phyloP scores from a whole-genome alignment of 2,329 filamentous ascomycete species.

The Atkinsonella texensis region DNA sequence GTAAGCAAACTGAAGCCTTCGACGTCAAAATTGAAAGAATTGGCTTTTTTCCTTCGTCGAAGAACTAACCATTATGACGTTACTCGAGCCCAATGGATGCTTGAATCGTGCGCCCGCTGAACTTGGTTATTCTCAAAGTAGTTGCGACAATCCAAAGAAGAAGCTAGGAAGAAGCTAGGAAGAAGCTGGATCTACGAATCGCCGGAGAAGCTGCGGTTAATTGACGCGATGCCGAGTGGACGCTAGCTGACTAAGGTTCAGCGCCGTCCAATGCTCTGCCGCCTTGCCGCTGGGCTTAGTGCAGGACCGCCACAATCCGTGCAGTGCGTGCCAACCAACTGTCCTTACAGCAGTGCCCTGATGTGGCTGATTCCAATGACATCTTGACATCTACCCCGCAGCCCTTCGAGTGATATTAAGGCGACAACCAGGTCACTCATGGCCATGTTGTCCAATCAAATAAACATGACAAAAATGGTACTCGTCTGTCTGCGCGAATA shows the following conservation, averaged over 20 bases:
- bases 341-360: too few relatives aligned
- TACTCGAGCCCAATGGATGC: neutral
- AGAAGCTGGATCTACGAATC: neutral
- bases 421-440: too few relatives aligned
- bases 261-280: too few relatives aligned
- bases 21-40: neutral
- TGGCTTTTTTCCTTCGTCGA: too few relatives aligned
- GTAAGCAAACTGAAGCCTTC: neutral
- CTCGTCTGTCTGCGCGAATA: too few relatives aligned
- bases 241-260: neutral
- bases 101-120: neutral
- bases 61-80: slow-evolving; percentile 2
- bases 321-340: neutral
- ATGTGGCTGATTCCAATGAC: too few relatives aligned
- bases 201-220: slow-evolving; percentile 18
- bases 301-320: neutral
- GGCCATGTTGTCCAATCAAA: too few relatives aligned
- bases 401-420: too few relatives aligned
- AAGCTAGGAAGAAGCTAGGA: too few relatives aligned
- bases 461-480: too few relatives aligned
- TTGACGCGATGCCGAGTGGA: neutral
- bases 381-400: too few relatives aligned
- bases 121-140: neutral
- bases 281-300: neutral
- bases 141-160: neutral